A percentile compares a stretch with the other conserved stretches of the same genome.
Evolutionary conservation across 257 asterid genomes (phyloP).

Genomic region (Oldenlandia corymbosa): DNA sequence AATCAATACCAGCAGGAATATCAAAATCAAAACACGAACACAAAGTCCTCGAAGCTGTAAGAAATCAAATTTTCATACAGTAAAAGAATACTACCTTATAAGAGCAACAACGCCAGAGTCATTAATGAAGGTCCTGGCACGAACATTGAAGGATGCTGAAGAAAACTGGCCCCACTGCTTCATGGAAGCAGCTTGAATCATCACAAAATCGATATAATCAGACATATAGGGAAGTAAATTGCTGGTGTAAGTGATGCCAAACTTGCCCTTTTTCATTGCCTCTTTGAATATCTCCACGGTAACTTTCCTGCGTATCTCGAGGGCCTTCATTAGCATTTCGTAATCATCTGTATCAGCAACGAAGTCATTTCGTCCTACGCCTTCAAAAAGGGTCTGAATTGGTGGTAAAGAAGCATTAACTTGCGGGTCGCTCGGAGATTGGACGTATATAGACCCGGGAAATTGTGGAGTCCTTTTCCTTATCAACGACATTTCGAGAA

Average conservation of each 20-base stretch:
- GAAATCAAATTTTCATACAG: not conserved
- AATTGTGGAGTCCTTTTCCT: slow-evolving; percentile 61
- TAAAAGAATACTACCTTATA: slow-evolving; percentile 63
- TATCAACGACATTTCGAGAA: slow-evolving; percentile 50
- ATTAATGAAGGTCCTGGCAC: slow-evolving; percentile 50
- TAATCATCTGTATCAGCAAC: slow-evolving; percentile 39
- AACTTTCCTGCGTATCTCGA: slow-evolving; percentile 80
- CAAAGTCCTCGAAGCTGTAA: not conserved
- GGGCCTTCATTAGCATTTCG: slow-evolving; percentile 76
- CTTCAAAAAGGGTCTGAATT: slow-evolving; percentile 32
- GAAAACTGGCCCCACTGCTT: slow-evolving; percentile 57
- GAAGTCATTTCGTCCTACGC: slow-evolving; percentile 13
- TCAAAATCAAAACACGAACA: not conserved
- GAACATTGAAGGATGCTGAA: slow-evolving; percentile 59
- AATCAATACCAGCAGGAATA: not conserved
- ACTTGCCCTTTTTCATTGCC: slow-evolving; percentile 70
- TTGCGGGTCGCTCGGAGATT: slow-evolving; percentile 21
- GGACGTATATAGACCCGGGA: slow-evolving; percentile 70
- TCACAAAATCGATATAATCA: slow-evolving; percentile 68
- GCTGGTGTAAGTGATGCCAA: slow-evolving; percentile 65
- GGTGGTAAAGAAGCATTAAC: slow-evolving; percentile 30
- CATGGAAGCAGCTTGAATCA: slow-evolving; percentile 85
- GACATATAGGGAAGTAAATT: slow-evolving; percentile 44
- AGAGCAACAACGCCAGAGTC: slow-evolving; percentile 69
- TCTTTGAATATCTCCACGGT: slow-evolving; percentile 63